Percentiles rank a stretch among this genome's conserved stretches.
Evolutionary conservation across 2,329 filamentous ascomycete species (phyloP).

Genomic region (Fusarium sp.): DNA sequence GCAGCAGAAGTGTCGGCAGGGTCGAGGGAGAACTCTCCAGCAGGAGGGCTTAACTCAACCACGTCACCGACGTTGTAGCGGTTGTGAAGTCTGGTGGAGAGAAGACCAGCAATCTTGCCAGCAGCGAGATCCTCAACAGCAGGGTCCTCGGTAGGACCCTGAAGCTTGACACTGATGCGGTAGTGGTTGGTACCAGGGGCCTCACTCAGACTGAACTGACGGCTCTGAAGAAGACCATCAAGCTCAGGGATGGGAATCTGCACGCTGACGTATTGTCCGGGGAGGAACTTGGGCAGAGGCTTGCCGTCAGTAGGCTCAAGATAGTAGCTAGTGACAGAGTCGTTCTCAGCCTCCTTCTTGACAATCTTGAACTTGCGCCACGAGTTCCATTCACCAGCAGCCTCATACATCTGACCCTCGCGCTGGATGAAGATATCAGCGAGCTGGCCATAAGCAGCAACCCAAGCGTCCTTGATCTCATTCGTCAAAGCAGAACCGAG

Average conservation of each 20-base stretch:
- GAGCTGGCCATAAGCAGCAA: slow-evolving; percentile 76
- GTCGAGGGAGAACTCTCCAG: slow-evolving; percentile 73
- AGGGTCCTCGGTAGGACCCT: slow-evolving; percentile 54
- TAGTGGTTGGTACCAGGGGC: slow-evolving; percentile 68
- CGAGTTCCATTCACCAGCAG: slow-evolving; percentile 56
- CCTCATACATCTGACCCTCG: slow-evolving; percentile 72
- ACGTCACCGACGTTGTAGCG: slow-evolving; percentile 62
- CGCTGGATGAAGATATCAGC: slow-evolving; percentile 76
- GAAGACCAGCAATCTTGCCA: slow-evolving; percentile 57
- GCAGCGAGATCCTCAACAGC: slow-evolving; percentile 49
- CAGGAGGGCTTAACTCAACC: slow-evolving; percentile 66
- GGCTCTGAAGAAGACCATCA: slow-evolving; percentile 70
- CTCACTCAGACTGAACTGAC: slow-evolving; percentile 82
- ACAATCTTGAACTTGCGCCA: slow-evolving; percentile 68
- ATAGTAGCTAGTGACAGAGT: slow-evolving; percentile 75
- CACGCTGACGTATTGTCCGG: slow-evolving; percentile 80
- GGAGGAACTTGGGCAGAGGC: slow-evolving; percentile 69
- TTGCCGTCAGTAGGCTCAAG: slow-evolving; percentile 69
- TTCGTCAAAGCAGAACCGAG: slow-evolving; percentile 75
- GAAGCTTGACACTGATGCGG: slow-evolving; percentile 80
- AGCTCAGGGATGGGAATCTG: slow-evolving; percentile 70
- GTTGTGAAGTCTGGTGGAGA: slow-evolving; percentile 66
- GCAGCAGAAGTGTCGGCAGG: slow-evolving; percentile 53
- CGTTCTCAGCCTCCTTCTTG: slow-evolving; percentile 70
- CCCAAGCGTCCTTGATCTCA: slow-evolving; percentile 77